A percentile compares a stretch with the other conserved stretches of the same genome.
Conservation (phyloP, 2,329 filamentous ascomycete genomes). For the Lecanicillium sp. region DNA sequence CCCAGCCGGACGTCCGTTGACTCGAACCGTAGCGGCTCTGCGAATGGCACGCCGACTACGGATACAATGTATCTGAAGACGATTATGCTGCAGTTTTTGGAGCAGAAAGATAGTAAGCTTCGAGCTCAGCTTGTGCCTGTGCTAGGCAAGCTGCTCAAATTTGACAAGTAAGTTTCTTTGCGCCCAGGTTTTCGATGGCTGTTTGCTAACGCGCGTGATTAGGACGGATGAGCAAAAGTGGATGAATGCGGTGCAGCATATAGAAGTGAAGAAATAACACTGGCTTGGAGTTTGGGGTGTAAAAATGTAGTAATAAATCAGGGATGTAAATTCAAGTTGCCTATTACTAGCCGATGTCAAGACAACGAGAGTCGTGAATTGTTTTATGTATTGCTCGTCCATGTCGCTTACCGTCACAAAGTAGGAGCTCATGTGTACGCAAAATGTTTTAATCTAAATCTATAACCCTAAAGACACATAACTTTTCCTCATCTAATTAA, state of each 20-base stretch:
- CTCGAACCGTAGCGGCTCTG: slow-evolving; percentile 34
- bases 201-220: neutral
- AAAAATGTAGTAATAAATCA: neutral
- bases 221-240: slow-evolving; percentile 19
- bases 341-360: no score
- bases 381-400: no score
- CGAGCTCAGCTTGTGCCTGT: slow-evolving; percentile 71
- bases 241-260: slow-evolving; percentile 16
- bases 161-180: slow-evolving; percentile 56
- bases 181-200: neutral
- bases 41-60: slow-evolving; percentile 22
- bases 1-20: slow-evolving; percentile 36
- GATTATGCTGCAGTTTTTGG: slow-evolving; percentile 71
- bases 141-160: slow-evolving; percentile 65
- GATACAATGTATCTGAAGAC: slow-evolving; percentile 69
- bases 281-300: no score
- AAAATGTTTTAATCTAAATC: no score
- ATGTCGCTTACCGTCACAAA: no score
- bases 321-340: neutral
- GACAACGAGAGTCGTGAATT: no score
- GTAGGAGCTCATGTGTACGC: no score
- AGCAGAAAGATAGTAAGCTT: slow-evolving; percentile 70
- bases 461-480: no score
- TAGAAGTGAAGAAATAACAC: slow-evolving; percentile 10
- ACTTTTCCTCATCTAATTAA: no score